These are phyloP conservation scores for Solanum pennellii DNA, from an alignment of 257 asterid species.

Conservation along the genomic window DNA sequence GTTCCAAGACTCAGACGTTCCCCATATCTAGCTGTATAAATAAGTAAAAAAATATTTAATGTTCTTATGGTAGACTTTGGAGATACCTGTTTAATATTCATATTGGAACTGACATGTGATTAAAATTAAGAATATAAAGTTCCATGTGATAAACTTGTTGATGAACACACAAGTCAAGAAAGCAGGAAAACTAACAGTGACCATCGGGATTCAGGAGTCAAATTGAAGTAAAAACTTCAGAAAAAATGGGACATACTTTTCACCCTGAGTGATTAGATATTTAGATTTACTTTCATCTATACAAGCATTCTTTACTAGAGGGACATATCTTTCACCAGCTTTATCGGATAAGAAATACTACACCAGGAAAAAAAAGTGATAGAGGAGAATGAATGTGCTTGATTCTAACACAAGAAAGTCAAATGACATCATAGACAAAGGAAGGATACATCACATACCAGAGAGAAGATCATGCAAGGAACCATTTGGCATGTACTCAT, in stretches of 20 bases:
- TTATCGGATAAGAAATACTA: not conserved
- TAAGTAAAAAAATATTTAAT: not conserved
- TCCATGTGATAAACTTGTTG: not conserved
- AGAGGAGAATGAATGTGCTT: not conserved
- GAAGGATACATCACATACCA: not conserved
- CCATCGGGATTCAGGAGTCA: not conserved
- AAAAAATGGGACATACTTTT: not conserved
- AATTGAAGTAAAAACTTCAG: not conserved
- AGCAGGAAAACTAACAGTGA: not conserved
- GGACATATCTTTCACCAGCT: not conserved
- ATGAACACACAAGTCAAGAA: not conserved
- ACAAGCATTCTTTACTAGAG: not conserved
- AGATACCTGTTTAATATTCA: not conserved
- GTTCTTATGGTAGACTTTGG: not conserved
- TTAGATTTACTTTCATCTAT: not conserved
- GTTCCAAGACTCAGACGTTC: not conserved
- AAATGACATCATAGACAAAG: not conserved
- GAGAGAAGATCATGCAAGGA: not conserved
- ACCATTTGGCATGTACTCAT: conserved; percentile 5
- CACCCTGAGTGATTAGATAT: not conserved
- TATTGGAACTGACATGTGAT: not conserved
- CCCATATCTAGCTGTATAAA: not conserved
- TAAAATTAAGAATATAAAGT: not conserved
- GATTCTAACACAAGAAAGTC: not conserved
- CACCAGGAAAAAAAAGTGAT: not conserved